Conservation (phyloP, 768 basidiomycete species). For the Sarcodon aspratus region DNA sequence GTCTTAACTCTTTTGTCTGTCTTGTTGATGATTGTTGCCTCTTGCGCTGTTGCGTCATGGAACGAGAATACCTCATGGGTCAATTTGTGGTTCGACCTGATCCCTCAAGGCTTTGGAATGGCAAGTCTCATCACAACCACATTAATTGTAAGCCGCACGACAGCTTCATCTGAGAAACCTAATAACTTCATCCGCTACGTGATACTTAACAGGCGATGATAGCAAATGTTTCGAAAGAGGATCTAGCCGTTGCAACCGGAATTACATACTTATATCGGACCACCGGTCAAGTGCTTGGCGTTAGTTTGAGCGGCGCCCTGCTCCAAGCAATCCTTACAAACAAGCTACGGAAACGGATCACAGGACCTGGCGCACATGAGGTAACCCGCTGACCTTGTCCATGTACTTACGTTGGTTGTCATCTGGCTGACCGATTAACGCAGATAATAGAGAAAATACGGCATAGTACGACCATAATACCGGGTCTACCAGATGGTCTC, state of each 20-base stretch:
- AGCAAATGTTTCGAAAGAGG: slow-evolving; percentile 64
- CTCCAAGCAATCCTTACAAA: slow-evolving; percentile 68
- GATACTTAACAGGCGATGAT: slow-evolving; percentile 75
- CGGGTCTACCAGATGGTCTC: slow-evolving; percentile 41
- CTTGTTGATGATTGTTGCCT: slow-evolving; percentile 47
- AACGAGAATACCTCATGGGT: slow-evolving; percentile 42
- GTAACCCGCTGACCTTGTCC: slow-evolving; percentile 27
- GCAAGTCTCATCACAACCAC: slow-evolving; percentile 80
- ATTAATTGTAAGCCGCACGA: slow-evolving; percentile 43
- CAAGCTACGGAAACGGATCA: slow-evolving; percentile 64
- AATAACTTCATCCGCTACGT: background rate
- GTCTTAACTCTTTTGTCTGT: slow-evolving; percentile 58
- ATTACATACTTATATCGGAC: slow-evolving; percentile 92
- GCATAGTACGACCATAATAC: slow-evolving; percentile 69
- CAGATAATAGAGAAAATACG: slow-evolving; percentile 69
- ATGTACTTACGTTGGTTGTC: slow-evolving; percentile 1
- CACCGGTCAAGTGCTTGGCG: slow-evolving; percentile 91
- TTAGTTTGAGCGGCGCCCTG: slow-evolving; percentile 77
- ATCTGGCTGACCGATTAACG: slow-evolving; percentile 5
- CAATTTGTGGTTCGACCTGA: slow-evolving; percentile 68
- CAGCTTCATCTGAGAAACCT: background rate
- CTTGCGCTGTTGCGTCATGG: slow-evolving; percentile 56
- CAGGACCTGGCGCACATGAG: slow-evolving; percentile 61
- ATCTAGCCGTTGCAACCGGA: slow-evolving; percentile 83
- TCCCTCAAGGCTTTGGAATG: slow-evolving; percentile 79